Evolutionary conservation across 208 protist genomes (phyloP).

Genomic region (Strigomonas culicis): DNA sequence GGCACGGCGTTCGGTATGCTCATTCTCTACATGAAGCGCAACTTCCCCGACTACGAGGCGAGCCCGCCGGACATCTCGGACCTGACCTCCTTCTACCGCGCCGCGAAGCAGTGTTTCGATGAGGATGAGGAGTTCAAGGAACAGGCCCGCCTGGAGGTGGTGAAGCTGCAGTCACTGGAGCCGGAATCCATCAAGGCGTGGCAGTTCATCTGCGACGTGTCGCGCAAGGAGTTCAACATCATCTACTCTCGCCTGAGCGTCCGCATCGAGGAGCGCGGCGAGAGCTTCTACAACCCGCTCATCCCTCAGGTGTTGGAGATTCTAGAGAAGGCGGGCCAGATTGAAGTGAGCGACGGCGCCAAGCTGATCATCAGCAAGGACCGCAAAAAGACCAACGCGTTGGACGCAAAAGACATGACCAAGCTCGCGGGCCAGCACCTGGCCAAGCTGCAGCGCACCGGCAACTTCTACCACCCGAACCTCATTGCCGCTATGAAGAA

Average conservation of each 20-base stretch:
- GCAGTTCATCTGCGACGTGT: constrained; percentile 93
- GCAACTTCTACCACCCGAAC: constrained; percentile 64
- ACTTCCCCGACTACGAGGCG: constrained; percentile 87
- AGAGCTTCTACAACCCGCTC: constrained; percentile 96
- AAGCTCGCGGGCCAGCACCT: constrained; percentile 80
- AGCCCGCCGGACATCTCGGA: constrained; percentile 91
- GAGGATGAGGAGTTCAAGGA: constrained; percentile 93
- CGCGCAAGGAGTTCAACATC: constrained; percentile 89
- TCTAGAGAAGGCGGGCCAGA: constrained; percentile 73
- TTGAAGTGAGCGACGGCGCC: constrained; percentile 85
- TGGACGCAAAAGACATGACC: constrained; percentile 81
- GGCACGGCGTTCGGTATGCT: constrained; percentile 99
- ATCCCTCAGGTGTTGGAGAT: constrained; percentile 83
- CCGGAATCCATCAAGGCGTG: constrained; percentile 78
- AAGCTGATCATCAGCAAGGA: constrained; percentile 82
- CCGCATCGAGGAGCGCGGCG: constrained; percentile 89
- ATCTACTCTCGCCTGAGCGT: constrained; percentile 92
- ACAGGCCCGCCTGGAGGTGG: constrained; percentile 85
- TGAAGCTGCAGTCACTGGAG: constrained; percentile 87
- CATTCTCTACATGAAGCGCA: constrained; percentile 95
- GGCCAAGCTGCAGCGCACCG: constrained; percentile 43
- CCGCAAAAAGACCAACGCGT: constrained; percentile 41
- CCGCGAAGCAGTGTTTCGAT: constrained; percentile 94
- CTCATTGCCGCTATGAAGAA: constrained; percentile 78
- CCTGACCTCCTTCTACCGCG: constrained; percentile 94